Evolutionary conservation across 768 basidiomycete genomes (phyloP).

Genomic region (Leccinum imitatum): DNA sequence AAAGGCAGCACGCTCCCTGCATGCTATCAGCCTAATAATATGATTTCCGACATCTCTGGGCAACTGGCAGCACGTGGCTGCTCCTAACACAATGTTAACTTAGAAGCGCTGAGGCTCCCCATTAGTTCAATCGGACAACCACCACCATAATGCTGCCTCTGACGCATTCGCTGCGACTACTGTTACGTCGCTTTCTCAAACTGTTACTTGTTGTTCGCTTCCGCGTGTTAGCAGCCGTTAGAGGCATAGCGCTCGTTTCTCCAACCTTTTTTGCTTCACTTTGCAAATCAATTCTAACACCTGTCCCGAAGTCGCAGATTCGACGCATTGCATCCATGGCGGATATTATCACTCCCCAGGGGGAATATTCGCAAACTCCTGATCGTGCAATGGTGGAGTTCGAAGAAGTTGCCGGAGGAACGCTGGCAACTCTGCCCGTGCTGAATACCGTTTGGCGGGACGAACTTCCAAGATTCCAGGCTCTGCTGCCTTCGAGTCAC

Average conservation of each 20-base stretch:
- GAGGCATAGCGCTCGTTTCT: conserved; percentile 3
- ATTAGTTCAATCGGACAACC: not conserved
- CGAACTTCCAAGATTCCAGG: not conserved
- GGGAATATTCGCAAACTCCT: not conserved
- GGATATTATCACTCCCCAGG: not conserved
- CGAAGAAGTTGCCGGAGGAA: not conserved
- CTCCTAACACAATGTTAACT: not conserved
- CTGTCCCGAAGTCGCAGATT: not conserved
- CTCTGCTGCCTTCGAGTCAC: not conserved
- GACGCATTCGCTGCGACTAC: not conserved
- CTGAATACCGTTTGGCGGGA: not conserved
- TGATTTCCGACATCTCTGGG: not conserved
- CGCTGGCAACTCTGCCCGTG: conserved; percentile 10
- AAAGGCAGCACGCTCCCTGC: too few species aligned
- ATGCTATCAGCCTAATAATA: not conserved
- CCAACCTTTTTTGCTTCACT: conserved; percentile 1
- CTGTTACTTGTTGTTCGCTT: conserved; percentile 7
- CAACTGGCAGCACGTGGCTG: not conserved
- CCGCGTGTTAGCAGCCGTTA: not conserved
- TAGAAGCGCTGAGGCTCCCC: not conserved
- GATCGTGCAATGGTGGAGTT: not conserved
- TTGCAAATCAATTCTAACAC: conserved; percentile 2
- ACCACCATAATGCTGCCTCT: not conserved
- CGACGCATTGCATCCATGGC: not conserved
- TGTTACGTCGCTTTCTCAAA: conserved; percentile 1